phyloP scores from a whole-genome alignment of 2,329 filamentous ascomycete species.

The Phaeosphaeriaceae sp. region DNA sequence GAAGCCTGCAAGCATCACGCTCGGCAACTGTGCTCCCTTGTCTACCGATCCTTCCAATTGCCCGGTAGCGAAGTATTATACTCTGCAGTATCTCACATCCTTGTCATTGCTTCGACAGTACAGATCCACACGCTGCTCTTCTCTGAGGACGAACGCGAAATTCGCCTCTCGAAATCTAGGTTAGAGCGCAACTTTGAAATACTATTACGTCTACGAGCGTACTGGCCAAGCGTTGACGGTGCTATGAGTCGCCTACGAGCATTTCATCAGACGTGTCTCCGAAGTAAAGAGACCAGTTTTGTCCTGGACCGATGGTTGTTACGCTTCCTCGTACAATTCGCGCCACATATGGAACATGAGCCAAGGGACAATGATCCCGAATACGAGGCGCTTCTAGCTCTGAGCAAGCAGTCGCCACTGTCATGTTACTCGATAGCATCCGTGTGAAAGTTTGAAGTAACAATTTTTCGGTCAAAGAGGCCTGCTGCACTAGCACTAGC shows the following conservation, averaged over 20 bases:
- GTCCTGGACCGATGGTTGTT: constrained; percentile 32
- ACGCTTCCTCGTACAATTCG: constrained; percentile 33
- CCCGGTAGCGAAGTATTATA: constrained; percentile 30
- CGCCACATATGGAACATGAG: constrained; percentile 34
- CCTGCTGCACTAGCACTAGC: constrained; percentile 13
- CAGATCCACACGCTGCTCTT: constrained; percentile 33
- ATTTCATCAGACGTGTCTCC: constrained; percentile 32
- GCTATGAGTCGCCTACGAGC: constrained; percentile 33
- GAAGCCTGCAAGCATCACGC: constrained; percentile 31
- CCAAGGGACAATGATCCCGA: constrained; percentile 33
- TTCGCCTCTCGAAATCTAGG: constrained; percentile 27
- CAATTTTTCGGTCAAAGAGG: background rate
- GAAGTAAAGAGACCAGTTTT: constrained; percentile 35
- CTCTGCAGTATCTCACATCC: constrained; percentile 29
- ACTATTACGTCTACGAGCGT: constrained; percentile 24
- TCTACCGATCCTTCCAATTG: constrained; percentile 27
- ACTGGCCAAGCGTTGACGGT: constrained; percentile 32
- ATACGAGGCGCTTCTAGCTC: constrained; percentile 28
- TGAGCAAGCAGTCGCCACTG: constrained; percentile 30
- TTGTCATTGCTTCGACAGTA: constrained; percentile 31
- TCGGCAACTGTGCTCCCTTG: constrained; percentile 27
- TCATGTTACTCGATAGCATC: constrained; percentile 29
- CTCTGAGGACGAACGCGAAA: constrained; percentile 26
- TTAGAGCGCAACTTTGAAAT: constrained; percentile 35
- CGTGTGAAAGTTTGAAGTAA: constrained; percentile 1